phyloP scores from a whole-genome alignment of 1,284 basidiomycete genomes.

The Termitomyces sp. region DNA sequence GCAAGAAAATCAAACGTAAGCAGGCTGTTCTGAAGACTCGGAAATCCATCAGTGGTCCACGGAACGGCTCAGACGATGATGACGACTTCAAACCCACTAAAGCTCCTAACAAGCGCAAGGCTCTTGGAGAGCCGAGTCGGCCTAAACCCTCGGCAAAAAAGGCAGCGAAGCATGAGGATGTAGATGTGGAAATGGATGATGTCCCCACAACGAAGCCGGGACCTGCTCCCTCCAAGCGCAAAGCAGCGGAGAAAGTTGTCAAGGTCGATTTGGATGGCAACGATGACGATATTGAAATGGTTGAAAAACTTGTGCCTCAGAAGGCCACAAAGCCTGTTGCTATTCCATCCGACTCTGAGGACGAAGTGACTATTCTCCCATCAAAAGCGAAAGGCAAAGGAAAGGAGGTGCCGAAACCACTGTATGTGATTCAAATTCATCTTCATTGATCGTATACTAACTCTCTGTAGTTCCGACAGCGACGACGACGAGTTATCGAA shows the following conservation, averaged over 20 bases:
- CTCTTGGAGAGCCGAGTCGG: constrained; percentile 7
- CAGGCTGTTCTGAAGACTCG: constrained; percentile 70
- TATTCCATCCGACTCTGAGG: constrained; percentile 26
- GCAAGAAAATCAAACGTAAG: constrained; percentile 71
- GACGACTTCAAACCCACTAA: constrained; percentile 78
- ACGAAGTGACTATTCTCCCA: constrained; percentile 23
- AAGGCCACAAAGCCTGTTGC: constrained; percentile 17
- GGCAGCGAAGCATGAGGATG: constrained; percentile 12
- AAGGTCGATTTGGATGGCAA: constrained; percentile 18
- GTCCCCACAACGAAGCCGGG: constrained; percentile 29
- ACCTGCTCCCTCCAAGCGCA: constrained; percentile 42
- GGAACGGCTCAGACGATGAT: constrained; percentile 48
- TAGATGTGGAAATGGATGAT: constrained; percentile 30
- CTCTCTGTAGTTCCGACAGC: background rate
- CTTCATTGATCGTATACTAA: background rate
- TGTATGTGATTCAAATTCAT: constrained; percentile 4
- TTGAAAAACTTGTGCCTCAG: constrained; percentile 14
- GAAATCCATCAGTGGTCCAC: constrained; percentile 57
- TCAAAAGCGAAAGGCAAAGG: constrained; percentile 31
- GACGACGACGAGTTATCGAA: constrained; percentile 15
- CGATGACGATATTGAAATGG: constrained; percentile 8
- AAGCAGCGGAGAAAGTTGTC: constrained; percentile 16
- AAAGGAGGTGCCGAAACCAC: constrained; percentile 9
- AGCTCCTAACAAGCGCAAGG: constrained; percentile 39
- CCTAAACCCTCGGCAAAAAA: constrained; percentile 10